Percentiles rank a stretch among this genome's conserved stretches.
phyloP scores from a whole-genome alignment of 805 yeast species.

The Metschnikowia lachancei region DNA sequence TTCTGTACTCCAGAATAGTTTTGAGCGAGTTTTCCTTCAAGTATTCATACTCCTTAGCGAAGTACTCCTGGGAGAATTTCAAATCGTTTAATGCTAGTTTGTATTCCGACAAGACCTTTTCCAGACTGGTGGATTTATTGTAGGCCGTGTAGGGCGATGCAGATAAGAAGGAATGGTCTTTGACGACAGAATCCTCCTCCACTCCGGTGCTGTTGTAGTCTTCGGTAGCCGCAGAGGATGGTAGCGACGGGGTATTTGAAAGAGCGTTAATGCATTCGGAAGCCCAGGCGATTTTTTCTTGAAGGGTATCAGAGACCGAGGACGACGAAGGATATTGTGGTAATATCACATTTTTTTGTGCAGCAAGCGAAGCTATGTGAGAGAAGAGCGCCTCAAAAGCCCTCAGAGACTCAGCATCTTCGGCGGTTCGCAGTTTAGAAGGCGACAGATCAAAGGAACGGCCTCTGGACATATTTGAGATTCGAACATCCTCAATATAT shows the following conservation, averaged over 20 bases:
- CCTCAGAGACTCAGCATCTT: slow-evolving; percentile 7
- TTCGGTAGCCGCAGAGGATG: slow-evolving; percentile 7
- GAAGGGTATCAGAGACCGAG: slow-evolving; percentile 21
- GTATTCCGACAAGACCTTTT: slow-evolving; percentile 32
- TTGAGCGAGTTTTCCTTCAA: slow-evolving; percentile 56
- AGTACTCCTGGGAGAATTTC: slow-evolving; percentile 67
- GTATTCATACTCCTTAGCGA: slow-evolving; percentile 65
- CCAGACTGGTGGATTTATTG: slow-evolving; percentile 10
- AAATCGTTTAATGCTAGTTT: slow-evolving; percentile 65
- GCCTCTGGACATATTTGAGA: slow-evolving; percentile 13
- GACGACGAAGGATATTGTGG: slow-evolving; percentile 25
- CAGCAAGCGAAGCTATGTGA: slow-evolving; percentile 47
- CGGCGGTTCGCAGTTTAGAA: not conserved
- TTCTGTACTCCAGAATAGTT: slow-evolving; percentile 51
- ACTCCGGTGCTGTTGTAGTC: slow-evolving; percentile 1
- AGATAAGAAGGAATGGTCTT: slow-evolving; percentile 31
- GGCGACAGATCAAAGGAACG: slow-evolving; percentile 9
- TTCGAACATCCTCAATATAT: slow-evolving; percentile 43
- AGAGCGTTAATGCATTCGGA: slow-evolving; percentile 39
- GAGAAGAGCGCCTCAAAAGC: slow-evolving; percentile 46
- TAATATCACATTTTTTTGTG: slow-evolving; percentile 39
- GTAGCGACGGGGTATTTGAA: slow-evolving; percentile 11
- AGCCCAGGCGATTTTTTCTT: slow-evolving; percentile 35
- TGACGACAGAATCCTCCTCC: slow-evolving; percentile 24
- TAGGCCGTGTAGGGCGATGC: slow-evolving; percentile 23